Conservation (phyloP, 805 yeast species). For the Candida qinlingensis region DNA sequence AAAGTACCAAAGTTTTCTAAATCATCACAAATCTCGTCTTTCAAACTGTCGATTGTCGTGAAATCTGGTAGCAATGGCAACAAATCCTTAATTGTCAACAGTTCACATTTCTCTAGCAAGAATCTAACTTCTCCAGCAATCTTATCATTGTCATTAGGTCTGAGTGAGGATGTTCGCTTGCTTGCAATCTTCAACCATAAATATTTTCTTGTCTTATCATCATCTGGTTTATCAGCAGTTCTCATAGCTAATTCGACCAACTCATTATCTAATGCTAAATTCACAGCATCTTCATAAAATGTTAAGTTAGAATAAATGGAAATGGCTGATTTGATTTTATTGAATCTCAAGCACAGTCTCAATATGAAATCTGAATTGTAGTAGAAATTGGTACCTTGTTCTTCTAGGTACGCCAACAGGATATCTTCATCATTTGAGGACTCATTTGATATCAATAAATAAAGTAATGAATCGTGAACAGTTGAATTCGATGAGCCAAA, state of each 20-base stretch:
- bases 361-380: constrained; percentile 74
- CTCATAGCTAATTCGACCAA: constrained; percentile 53
- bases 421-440: constrained; percentile 36
- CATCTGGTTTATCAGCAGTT: constrained; percentile 52
- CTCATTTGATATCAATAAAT: constrained; percentile 48
- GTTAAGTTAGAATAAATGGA: constrained; percentile 63
- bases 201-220: constrained; percentile 51
- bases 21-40: constrained; percentile 77
- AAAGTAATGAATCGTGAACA: constrained; percentile 66
- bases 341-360: constrained; percentile 59
- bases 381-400: constrained; percentile 30
- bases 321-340: constrained; percentile 61
- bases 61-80: constrained; percentile 83
- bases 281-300: constrained; percentile 76
- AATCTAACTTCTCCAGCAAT: constrained; percentile 28
- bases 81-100: constrained; percentile 70
- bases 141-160: constrained; percentile 25
- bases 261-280: constrained; percentile 59
- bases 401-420: constrained; percentile 46
- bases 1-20: constrained; percentile 65
- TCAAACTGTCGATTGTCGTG: constrained; percentile 73
- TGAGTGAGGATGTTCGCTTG: constrained; percentile 23
- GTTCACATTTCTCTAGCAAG: constrained; percentile 39
- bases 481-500: constrained; percentile 38
- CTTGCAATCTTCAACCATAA: constrained; percentile 64